Percentiles rank a stretch among this genome's conserved stretches.
Evolutionary conservation across 2,329 filamentous ascomycete species (phyloP).

Genomic region (Phaeoacremonium minimum): DNA sequence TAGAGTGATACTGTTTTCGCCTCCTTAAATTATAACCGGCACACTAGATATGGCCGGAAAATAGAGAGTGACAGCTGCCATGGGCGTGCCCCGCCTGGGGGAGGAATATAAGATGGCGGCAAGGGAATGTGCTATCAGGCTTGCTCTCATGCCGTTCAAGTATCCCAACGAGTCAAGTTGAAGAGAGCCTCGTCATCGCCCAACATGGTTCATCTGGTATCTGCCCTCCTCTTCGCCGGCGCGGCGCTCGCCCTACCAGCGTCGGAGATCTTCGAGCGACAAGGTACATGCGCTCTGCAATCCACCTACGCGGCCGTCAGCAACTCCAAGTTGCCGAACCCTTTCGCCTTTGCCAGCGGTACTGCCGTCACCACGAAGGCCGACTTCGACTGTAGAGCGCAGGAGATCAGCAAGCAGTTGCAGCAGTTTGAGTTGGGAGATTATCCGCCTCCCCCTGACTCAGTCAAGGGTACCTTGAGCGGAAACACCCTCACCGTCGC

Average conservation of each 20-base stretch:
- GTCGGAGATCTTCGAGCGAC: slow-evolving; percentile 29
- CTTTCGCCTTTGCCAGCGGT: slow-evolving; percentile 40
- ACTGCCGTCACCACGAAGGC: slow-evolving; percentile 36
- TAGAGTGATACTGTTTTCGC: too few species aligned
- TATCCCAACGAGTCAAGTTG: too few species aligned
- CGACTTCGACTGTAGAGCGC: slow-evolving; percentile 42
- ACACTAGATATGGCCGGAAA: too few species aligned
- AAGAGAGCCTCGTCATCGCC: too few species aligned
- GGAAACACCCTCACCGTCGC: slow-evolving; percentile 37
- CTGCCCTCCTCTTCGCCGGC: slow-evolving; percentile 24
- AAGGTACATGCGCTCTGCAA: slow-evolving; percentile 27
- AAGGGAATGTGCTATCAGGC: too few species aligned
- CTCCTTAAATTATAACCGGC: too few species aligned
- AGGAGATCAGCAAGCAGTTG: slow-evolving; percentile 42
- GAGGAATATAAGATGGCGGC: too few species aligned
- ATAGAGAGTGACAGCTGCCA: too few species aligned
- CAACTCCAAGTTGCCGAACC: slow-evolving; percentile 37
- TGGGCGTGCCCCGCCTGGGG: too few species aligned
- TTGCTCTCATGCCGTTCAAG: too few species aligned
- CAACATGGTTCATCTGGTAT: slow-evolving; percentile 21
- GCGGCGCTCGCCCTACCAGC: slow-evolving; percentile 26
- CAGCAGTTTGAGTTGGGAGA: slow-evolving; percentile 47
- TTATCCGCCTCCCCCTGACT: slow-evolving; percentile 40
- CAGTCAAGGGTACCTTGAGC: slow-evolving; percentile 37
- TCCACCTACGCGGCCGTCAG: slow-evolving; percentile 28